Evolutionary conservation across 192 early-diverging fungal genomes (phyloP).

Genomic region (Entomortierella beljakovae): DNA sequence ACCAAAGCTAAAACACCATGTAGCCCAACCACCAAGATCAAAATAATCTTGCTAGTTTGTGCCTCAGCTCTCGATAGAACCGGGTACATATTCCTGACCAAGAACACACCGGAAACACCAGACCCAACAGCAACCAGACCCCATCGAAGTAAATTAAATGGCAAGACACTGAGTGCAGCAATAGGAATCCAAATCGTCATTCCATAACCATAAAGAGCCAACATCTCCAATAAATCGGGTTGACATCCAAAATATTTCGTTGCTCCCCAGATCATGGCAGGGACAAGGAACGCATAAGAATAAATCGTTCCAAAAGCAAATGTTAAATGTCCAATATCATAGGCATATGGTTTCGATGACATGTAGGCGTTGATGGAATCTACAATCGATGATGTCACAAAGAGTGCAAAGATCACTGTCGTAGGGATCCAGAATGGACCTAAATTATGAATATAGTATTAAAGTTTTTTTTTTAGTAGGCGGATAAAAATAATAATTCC

Average conservation of each 20-base stretch:
- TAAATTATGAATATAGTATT: constrained; percentile 27
- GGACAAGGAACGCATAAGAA: constrained; percentile 78
- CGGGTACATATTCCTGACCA: constrained; percentile 68
- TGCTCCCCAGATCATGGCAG: constrained; percentile 80
- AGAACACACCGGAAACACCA: constrained; percentile 72
- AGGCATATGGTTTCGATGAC: constrained; percentile 61
- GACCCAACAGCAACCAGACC: constrained; percentile 82
- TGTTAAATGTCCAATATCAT: constrained; percentile 86
- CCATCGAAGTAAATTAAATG: constrained; percentile 85
- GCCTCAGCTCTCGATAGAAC: constrained; percentile 79
- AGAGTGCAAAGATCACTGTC: constrained; percentile 92
- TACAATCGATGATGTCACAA: constrained; percentile 92
- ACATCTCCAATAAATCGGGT: constrained; percentile 83
- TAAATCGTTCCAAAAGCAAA: constrained; percentile 88
- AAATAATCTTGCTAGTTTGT: constrained; percentile 73
- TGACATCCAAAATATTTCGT: constrained; percentile 88
- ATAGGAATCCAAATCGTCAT: constrained; percentile 95
- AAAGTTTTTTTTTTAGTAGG: too few relatives aligned
- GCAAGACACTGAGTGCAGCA: constrained; percentile 85
- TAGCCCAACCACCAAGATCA: constrained; percentile 69
- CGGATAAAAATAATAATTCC: too few relatives aligned
- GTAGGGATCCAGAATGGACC: constrained; percentile 99
- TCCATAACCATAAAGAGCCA: constrained; percentile 92
- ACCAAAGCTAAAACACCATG: constrained; percentile 78
- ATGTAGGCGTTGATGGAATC: constrained; percentile 81